Evolutionary conservation across 345 rosid genomes (phyloP), one percentile per base, ranked within the genome.

Genomic region (Salix caprea): DNA sequence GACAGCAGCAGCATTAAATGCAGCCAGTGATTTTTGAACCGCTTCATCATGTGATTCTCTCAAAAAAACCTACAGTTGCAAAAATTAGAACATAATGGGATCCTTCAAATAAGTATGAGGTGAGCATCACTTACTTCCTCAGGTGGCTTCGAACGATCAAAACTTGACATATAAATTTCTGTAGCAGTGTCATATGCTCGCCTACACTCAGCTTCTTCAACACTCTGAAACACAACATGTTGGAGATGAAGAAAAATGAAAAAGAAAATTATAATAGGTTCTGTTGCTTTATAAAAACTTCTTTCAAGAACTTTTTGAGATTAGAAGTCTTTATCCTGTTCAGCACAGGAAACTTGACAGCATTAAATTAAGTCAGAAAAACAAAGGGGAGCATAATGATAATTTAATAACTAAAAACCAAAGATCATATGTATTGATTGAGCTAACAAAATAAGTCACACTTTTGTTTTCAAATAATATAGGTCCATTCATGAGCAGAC

Each of bases 191-290:
- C 99, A 88, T 87, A 88, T 58, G 99, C 98, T 81, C 86, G 88
- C 66, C 93, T 92, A 79, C 99, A 96, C 79, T 96, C 99, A 7
- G 93, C 88, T 89, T 96, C 99, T 88, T 96, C 99, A 32, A 96
- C 99, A 85, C 97, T 94, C 99, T 96, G 82, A 69, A 87, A 72
- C 40, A 74, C 10, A 56, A 58, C 1, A 70, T n/a, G 37, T 34
- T 19, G 66, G 52, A 21, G 21, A 12, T 69, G 23, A 37, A 8
- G n/a, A 19, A 42, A 65, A 69, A 4, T 26, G 39, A 1, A 72
- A 58, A 68, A 11, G 30, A 62, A 71, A 18, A 7, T 7, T 34
- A 21, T 32, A 21, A 48, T 15, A 65, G 40, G 15, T 61, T 61
- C 12, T 6, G 4, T 46, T 14, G 21, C 8, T 46, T 42, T 12